phyloP scores from a whole-genome alignment of 495 filamentous ascomycete genomes.

The Cryomyces minteri region DNA sequence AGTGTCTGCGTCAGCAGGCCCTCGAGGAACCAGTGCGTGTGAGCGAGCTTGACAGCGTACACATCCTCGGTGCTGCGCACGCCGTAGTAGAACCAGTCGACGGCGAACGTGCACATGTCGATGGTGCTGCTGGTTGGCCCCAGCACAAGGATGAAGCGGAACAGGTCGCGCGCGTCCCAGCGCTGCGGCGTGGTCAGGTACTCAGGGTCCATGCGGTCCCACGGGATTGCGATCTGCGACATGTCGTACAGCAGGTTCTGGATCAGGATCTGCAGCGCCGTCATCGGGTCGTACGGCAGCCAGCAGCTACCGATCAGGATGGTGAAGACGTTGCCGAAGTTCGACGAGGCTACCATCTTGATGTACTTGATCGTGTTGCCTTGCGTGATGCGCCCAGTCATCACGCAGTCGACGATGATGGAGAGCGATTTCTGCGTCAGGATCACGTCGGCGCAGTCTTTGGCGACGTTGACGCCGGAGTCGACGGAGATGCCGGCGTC shows the following conservation, averaged over 20 bases:
- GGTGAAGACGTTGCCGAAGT: conserved; percentile 1
- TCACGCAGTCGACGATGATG: neutral
- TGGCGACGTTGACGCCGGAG: conserved; percentile 68
- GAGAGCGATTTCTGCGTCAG: neutral
- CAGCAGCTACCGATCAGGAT: conserved; percentile 1
- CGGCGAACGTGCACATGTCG: conserved; percentile 1
- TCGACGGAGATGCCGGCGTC: conserved; percentile 75
- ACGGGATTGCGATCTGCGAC: neutral
- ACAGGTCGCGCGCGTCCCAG: neutral
- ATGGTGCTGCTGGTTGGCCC: neutral
- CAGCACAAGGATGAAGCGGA: neutral
- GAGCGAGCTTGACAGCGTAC: neutral
- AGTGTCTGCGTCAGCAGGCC: conserved; percentile 1
- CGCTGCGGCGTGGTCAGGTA: neutral
- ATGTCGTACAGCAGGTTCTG: conserved; percentile 2
- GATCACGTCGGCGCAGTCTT: neutral
- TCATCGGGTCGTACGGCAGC: conserved; percentile 1
- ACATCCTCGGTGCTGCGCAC: neutral
- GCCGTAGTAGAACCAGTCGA: conserved; percentile 1
- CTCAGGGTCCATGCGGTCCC: neutral
- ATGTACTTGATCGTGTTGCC: conserved; percentile 2
- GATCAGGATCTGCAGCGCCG: neutral
- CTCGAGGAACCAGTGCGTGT: conserved; percentile 1
- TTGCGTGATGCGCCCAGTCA: neutral
- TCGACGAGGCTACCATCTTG: conserved; percentile 1